Base-by-base conservation (phyloP, 208 protist genomes). In the Tritrichomonas musculus region DNA sequence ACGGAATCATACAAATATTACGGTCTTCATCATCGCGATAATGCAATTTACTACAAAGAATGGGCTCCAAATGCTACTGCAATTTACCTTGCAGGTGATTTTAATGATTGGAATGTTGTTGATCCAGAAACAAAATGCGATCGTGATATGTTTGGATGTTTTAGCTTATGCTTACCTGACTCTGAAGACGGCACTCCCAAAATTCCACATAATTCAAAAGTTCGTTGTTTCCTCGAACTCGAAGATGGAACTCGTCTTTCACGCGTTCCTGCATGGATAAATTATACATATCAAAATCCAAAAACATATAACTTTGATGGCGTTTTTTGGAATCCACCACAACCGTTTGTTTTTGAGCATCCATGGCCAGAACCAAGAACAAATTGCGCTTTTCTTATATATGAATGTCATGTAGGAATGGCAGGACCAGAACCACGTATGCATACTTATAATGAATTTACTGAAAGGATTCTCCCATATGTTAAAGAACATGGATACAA, bases 391-490 rank as follows among this genome's bases (percentile, higher is more conserved):
- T 93, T 97, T 9, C 93, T 94, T 44, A 96, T 97, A 39, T 97
- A 97, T 92, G 96, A 97, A 92, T 66, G 92, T 22, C 97, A 97
- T 53, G 94, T 97, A 27, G 97, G 97, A 20, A 97, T 97, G 95
- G 92, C 95, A 17, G 95, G 95, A 13, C 92, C 93, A 33, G 93
- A 96, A 82, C 73, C 93, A n/a, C 84, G 94, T 36, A 72, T 97
- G 41, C 94, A 94, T 4, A 95, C 93, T 17, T 98, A 97, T 50
- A 49, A 92, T 0, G 94, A 97, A 17, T 98, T 97, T 92, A 82
- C 94, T 49, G 92, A 95, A 14, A 93, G 94, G 44, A 92, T 98
- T n/a, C 93, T 98, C 14, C 97, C 96, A 47, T 93, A 94, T 77
- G 95, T 97, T 33, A 94, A 82, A 9, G 93, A 96, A 41, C 88